Evolutionary conservation across 2,329 filamentous ascomycete species (phyloP).

Genomic region (Madurella fahalii): DNA sequence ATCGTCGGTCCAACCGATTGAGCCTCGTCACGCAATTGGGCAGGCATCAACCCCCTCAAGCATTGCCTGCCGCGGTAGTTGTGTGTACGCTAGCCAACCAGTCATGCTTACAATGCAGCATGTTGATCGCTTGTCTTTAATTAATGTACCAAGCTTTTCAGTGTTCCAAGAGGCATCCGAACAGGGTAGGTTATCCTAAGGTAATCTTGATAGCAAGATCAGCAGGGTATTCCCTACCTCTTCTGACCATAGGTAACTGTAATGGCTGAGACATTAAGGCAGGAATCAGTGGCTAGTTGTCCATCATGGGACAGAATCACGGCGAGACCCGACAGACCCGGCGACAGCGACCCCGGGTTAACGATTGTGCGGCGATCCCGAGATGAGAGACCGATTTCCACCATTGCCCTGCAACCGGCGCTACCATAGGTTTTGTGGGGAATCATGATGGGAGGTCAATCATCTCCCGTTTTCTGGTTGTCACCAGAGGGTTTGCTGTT

Average conservation of each 20-base stretch:
- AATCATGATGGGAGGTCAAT: not conserved
- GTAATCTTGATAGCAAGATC: conserved; percentile 4
- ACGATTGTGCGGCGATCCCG: too few species aligned
- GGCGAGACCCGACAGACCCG: too few species aligned
- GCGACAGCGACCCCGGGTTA: too few species aligned
- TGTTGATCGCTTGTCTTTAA: conserved; percentile 9
- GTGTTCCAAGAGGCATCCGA: not conserved
- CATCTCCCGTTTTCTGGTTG: not conserved
- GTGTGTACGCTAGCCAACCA: not conserved
- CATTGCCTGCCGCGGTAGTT: conserved; percentile 4
- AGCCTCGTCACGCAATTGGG: conserved; percentile 7
- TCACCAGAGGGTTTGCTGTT: not conserved
- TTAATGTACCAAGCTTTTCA: conserved; percentile 15
- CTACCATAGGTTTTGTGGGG: too few species aligned
- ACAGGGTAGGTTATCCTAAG: too few species aligned
- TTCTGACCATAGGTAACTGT: not conserved
- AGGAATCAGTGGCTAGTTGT: too few species aligned
- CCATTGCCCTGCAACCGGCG: too few species aligned
- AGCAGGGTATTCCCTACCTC: not conserved
- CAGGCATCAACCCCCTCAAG: conserved; percentile 3
- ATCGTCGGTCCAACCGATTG: not conserved
- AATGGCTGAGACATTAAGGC: too few species aligned
- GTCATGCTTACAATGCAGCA: not conserved
- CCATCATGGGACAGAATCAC: too few species aligned
- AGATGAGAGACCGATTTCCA: too few species aligned